Evolutionary conservation across 768 basidiomycete species (phyloP), one percentile per base, ranked within the genome.

Genomic region (Tylopilus sp.): DNA sequence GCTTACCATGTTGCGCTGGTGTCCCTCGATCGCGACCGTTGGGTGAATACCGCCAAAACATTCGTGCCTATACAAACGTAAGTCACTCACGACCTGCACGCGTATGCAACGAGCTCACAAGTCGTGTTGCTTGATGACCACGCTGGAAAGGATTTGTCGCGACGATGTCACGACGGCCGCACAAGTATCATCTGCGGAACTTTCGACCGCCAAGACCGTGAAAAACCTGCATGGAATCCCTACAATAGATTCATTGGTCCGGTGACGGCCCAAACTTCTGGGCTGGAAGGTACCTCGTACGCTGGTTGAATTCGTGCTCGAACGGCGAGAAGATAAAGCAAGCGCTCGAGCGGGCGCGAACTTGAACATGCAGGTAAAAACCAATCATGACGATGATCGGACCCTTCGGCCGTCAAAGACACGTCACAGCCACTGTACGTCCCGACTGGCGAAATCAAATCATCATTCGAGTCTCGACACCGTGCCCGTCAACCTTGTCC

Each of bases 121-220:
- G 36, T 78, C 64, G 55, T 89, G 79, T 64, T 98, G 95, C 64
- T 88, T 91, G 34, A 91, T 72, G 55, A 98, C 86, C 6, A 98
- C 81, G 67, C 94, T 96, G 3, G 92, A 86, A 48, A 89, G 82
- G 36, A 98, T 76, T 63, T 76, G 63, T 19, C 83, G 79, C 9
- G 80, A 73, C 1, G 86, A 88, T 19, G 82, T 80, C 31, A 99
- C 87, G 45, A 98, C 77, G 1, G 95, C 88, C 16, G 86, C 92
- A 61, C 93, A 96, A 1, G 93, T 90, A 65, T 98, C 97, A 68
- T 99, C 96, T 14, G 93, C 92, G 13, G 92, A 94, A 2, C 87
- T 86, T 70, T 97, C 94, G 33, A 96, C 63, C 9, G 83, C 87
- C 9, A 91, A 78, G 14, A 90, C 83, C 1, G 82, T 87, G 63